Percentiles rank a stretch among this genome's conserved stretches.
These are phyloP conservation scores for Trichoderma pleuroti DNA, from an alignment of 2,329 filamentous ascomycete species.

Conservation along the genomic window DNA sequence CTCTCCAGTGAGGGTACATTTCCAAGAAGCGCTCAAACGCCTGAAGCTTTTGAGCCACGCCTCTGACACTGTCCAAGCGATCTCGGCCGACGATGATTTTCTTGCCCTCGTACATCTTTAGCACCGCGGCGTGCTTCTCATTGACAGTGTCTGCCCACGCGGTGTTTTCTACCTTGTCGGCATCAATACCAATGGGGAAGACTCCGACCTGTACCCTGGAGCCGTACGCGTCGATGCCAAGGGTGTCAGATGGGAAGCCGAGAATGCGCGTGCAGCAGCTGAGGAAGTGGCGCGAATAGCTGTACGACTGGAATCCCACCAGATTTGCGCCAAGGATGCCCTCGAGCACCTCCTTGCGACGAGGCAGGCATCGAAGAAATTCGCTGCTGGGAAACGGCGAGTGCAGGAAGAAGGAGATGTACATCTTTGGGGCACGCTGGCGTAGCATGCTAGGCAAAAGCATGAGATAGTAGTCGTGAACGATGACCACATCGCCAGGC, in stretches of 20 bases:
- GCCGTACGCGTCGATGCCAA: slow-evolving; percentile 85
- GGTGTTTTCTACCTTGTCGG: slow-evolving; percentile 68
- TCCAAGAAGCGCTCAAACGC: slow-evolving; percentile 92
- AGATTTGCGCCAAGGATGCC: slow-evolving; percentile 89
- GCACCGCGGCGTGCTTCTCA: slow-evolving; percentile 68
- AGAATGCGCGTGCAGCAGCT: slow-evolving; percentile 90
- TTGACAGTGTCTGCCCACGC: slow-evolving; percentile 71
- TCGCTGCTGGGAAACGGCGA: slow-evolving; percentile 95
- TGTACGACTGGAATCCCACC: slow-evolving; percentile 92
- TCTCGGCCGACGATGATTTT: slow-evolving; percentile 95
- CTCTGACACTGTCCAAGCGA: slow-evolving; percentile 86
- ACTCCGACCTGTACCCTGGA: slow-evolving; percentile 86
- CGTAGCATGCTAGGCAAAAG: slow-evolving; percentile 84
- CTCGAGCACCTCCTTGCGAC: slow-evolving; percentile 84
- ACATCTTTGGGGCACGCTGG: slow-evolving; percentile 81
- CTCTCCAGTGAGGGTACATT: slow-evolving; percentile 85
- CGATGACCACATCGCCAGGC: slow-evolving; percentile 85
- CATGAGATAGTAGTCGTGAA: slow-evolving; percentile 93
- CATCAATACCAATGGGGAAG: slow-evolving; percentile 92
- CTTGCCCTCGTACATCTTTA: slow-evolving; percentile 77
- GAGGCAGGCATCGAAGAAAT: slow-evolving; percentile 83
- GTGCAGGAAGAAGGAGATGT: slow-evolving; percentile 93
- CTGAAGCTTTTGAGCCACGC: slow-evolving; percentile 92
- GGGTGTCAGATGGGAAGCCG: slow-evolving; percentile 81
- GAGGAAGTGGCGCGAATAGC: slow-evolving; percentile 90